Evolutionary conservation across 202 grass and related monocot species (phyloP).

Genomic region (Setaria italica): DNA sequence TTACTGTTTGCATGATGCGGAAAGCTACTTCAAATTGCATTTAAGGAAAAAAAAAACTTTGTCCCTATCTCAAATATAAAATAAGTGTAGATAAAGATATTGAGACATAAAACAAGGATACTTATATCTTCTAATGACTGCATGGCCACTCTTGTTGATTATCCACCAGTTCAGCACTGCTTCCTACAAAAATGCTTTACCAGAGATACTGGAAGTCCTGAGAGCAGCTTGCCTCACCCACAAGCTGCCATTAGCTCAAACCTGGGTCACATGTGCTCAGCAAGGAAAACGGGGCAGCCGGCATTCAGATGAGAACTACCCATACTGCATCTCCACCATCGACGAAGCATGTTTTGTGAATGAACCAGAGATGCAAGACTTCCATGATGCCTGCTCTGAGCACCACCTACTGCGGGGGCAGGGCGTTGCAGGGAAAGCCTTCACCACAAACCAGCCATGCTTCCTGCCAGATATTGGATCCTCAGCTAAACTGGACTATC

Average conservation of each 20-base stretch:
- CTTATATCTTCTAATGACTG: conserved; percentile 50
- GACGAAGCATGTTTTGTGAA: conserved; percentile 79
- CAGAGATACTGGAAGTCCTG: conserved; percentile 89
- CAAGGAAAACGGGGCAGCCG: conserved; percentile 90
- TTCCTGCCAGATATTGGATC: conserved; percentile 75
- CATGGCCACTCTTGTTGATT: conserved; percentile 46
- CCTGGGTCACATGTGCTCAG: conserved; percentile 83
- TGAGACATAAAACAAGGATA: conserved; percentile 32
- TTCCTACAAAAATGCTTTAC: conserved; percentile 85
- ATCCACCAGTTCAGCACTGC: conserved; percentile 70
- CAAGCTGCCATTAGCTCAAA: conserved; percentile 90
- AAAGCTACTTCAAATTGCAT: conserved; percentile 17
- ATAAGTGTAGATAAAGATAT: conserved; percentile 41
- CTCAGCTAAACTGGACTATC: conserved; percentile 68
- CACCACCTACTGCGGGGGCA: conserved; percentile 78
- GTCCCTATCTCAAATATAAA: conserved; percentile 6
- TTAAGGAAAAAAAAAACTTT: background rate
- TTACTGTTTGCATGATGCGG: conserved; percentile 3
- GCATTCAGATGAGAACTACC: conserved; percentile 85
- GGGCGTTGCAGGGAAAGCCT: conserved; percentile 79
- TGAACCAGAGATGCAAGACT: conserved; percentile 59
- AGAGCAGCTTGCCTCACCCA: conserved; percentile 70
- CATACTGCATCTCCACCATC: conserved; percentile 75
- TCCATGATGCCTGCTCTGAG: conserved; percentile 86
- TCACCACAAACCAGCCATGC: conserved; percentile 80